Base-by-base conservation (phyloP, 495 filamentous ascomycete species). In the Talaromyces wortmannii region DNA sequence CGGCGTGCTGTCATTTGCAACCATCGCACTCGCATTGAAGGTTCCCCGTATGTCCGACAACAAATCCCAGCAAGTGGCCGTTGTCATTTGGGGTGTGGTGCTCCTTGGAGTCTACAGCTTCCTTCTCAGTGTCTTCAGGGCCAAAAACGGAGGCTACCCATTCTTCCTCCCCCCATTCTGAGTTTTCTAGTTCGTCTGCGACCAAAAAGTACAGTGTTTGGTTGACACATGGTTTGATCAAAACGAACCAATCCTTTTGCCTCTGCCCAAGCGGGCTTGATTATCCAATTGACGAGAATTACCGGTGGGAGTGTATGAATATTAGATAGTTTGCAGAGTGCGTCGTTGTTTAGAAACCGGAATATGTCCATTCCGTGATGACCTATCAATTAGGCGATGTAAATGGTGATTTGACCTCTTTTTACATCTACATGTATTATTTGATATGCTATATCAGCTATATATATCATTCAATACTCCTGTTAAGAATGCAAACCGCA, bases 121-220 rank as follows among this genome's bases (percentile, higher is more conserved):
- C 68, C 78, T 99, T 42, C 78, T 99, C 55, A 96, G 87, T 69
- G 78, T 96, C 58, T 99, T 99, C 78, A 83, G 91, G 63, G 73
- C 86, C 52, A 99, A 99, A 80, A 99, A 97, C 63, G 87, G 85
- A 31, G 91, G 91, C 30, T 99, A 99, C 69, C 90, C 91, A 31
- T 97, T 97, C 71, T 90, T 83, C 60, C 77, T 99, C 51, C 94
- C 95, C 6, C 94, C 94, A 6, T 96, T 98, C 70, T 90, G 78
- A 58, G 45, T 18, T 36, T 31, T 40, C 17, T 36, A 30, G 15
- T 48, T 13, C 36, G 13, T 40, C 8, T 40, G 36, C 5, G 13
- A 40, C 36, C 13, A 40, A 13, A 40, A 8, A 8, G 8, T 40
- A 40, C 13, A 40, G 8, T 13, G 5, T 40, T 40, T 40, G 36